Base-by-base conservation (phyloP, 2,329 filamentous ascomycete species). In the Aspergillus neotritici region DNA sequence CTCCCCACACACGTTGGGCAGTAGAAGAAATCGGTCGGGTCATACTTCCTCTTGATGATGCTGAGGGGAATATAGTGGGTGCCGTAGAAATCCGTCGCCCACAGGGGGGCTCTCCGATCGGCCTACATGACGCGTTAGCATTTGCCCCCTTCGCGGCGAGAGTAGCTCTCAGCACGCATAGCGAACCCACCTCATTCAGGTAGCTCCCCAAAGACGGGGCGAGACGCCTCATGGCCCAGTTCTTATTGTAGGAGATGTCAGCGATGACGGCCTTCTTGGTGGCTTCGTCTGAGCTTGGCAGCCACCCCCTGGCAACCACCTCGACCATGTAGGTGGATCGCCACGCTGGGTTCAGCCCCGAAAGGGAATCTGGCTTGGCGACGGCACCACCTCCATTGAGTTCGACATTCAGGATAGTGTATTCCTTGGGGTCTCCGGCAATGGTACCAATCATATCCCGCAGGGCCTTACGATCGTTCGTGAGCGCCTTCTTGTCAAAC, bases 331-430 rank as follows among this genome's bases (percentile, higher is more conserved):
- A 63, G 0, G 72, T 64, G 10, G 52, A 69, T 12, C 77, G 65
- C 75, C 76, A 82, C 0, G 73, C 73, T 0, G 76, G 75, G 31
- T 72, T 70, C 2, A 76, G 67, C 0, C 74, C 62, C 25, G 74
- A 72, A 33, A 75, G 53, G 1, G 37, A 32, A 25, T 49, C 44
- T 2, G 0, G 63, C 0, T 63, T 62, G 1, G 63, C 58, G 31
- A 68, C 52, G 1, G 56, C 52, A 0, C 63, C 56, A 0, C 68
- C 66, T 2, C 46, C 52, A 15, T 51, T 56, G 15, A 49, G 38
- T 7, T 50, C 46, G 8, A 57, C 46, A 14, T 45, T 51, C 12
- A 50, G 46, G 3, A 44, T 37, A 6, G 56, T 54, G 5, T 47
- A 44, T 13, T 56, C 54, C 3, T 58, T 8, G 4, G 37, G 34